A percentile compares a stretch with the other conserved stretches of the same genome.
phyloP scores from a whole-genome alignment of 2,329 filamentous ascomycete genomes.

The Nemania abortiva region DNA sequence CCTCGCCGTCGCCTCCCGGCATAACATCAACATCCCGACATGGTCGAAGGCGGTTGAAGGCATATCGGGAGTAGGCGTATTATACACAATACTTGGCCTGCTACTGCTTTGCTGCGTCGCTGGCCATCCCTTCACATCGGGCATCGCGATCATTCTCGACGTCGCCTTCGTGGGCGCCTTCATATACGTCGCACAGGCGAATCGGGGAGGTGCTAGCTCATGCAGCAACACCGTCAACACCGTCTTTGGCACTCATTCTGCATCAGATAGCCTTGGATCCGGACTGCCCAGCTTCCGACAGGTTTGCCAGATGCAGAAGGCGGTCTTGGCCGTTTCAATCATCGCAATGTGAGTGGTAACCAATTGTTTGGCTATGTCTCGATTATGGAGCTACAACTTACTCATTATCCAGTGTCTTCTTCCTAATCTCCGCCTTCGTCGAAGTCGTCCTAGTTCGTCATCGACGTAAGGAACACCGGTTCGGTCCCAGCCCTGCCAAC shows the following conservation, averaged over 20 bases:
- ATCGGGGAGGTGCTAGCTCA: slow-evolving; percentile 73
- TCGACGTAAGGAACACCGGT: slow-evolving; percentile 67
- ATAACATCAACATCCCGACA: slow-evolving; percentile 71
- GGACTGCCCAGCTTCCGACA: slow-evolving; percentile 61
- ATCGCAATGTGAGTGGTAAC: slow-evolving; percentile 73
- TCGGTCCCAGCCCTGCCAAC: slow-evolving; percentile 57
- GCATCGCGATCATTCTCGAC: slow-evolving; percentile 80
- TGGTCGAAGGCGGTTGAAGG: slow-evolving; percentile 81
- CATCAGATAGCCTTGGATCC: slow-evolving; percentile 60
- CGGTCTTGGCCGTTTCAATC: slow-evolving; percentile 81
- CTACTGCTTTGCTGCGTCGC: slow-evolving; percentile 83
- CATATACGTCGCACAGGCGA: slow-evolving; percentile 83
- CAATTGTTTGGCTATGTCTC: neutral
- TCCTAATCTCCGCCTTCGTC: slow-evolving; percentile 76
- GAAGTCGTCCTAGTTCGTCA: slow-evolving; percentile 77
- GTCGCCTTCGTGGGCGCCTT: slow-evolving; percentile 80
- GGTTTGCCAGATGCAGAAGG: slow-evolving; percentile 82
- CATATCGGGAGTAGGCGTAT: slow-evolving; percentile 77
- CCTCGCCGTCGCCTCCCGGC: slow-evolving; percentile 76
- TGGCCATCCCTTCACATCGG: slow-evolving; percentile 78
- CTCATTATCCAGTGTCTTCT: slow-evolving; percentile 70
- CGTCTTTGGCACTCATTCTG: slow-evolving; percentile 74
- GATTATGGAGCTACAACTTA: slow-evolving; percentile 11
- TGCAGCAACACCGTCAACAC: slow-evolving; percentile 74
- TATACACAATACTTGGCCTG: slow-evolving; percentile 81